These are phyloP conservation scores for Solanum paucissectum DNA, from an alignment of 257 asterid species.

Conservation along the genomic window DNA sequence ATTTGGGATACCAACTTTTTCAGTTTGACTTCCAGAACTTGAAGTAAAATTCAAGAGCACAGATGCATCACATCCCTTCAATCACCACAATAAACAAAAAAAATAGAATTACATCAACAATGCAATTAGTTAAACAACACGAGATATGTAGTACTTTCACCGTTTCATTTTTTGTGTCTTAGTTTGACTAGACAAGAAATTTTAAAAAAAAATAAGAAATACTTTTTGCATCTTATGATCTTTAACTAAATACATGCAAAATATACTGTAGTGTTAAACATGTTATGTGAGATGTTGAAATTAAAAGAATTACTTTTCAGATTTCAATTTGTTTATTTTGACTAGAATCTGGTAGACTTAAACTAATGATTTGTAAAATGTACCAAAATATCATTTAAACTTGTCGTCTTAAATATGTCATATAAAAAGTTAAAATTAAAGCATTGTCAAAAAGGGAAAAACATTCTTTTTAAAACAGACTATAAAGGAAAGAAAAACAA, in stretches of 20 bases:
- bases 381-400: no score
- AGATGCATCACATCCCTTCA: conserved; percentile 27
- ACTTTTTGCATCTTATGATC: neutral
- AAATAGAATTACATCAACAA: neutral
- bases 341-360: neutral
- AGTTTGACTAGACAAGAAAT: neutral
- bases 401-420: no score
- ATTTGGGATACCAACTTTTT: conserved; percentile 16
- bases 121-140: neutral
- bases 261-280: neutral
- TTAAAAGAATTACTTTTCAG: neutral
- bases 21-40: conserved; percentile 5
- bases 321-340: no score
- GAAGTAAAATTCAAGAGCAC: conserved; percentile 4
- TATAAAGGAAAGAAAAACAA: neutral
- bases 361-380: neutral
- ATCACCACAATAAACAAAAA: neutral
- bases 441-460: neutral
- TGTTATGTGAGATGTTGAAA: neutral
- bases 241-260: neutral
- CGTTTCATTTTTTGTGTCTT: neutral
- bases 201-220: neutral
- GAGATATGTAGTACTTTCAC: neutral
- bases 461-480: neutral
- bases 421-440: no score